Conservation (phyloP, 805 yeast species). For the Nakazawaea sp. region DNA sequence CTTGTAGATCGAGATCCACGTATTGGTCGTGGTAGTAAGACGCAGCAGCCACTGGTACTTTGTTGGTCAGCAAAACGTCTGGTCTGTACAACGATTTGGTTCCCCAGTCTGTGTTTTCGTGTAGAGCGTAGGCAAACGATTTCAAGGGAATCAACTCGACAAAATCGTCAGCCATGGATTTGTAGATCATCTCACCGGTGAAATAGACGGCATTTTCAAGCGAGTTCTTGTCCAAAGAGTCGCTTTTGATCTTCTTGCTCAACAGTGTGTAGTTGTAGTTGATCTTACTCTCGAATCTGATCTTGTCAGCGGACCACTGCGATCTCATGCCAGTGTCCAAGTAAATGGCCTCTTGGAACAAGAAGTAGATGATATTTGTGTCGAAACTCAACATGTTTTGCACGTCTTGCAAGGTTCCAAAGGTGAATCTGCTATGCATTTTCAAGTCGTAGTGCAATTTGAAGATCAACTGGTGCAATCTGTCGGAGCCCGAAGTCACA, state of each 20-base stretch:
- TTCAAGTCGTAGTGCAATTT: conserved; percentile 32
- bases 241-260: conserved; percentile 5
- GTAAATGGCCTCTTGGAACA: conserved; percentile 55
- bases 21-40: conserved; percentile 43
- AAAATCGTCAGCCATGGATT: conserved; percentile 43
- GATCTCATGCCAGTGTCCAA: conserved; percentile 34
- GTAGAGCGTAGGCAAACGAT: conserved; percentile 29
- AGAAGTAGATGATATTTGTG: conserved; percentile 45
- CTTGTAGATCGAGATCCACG: conserved; percentile 39
- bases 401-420: conserved; percentile 25
- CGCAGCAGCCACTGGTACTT: conserved; percentile 41
- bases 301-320: conserved; percentile 44
- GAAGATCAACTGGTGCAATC: conserved; percentile 36
- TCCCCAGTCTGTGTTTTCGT: conserved; percentile 24
- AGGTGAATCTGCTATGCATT: conserved; percentile 29
- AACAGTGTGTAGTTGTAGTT: conserved; percentile 6
- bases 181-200: conserved; percentile 52
- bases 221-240: not conserved
- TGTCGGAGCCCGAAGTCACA: conserved; percentile 40
- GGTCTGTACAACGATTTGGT: conserved; percentile 15
- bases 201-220: conserved; percentile 28
- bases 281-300: conserved; percentile 17
- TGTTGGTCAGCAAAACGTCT: conserved; percentile 15
- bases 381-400: conserved; percentile 36
- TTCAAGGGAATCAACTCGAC: conserved; percentile 32